A percentile compares a stretch with the other conserved stretches of the same genome.
phyloP scores from a whole-genome alignment of 768 basidiomycete species.

The Tylopilus subfusipes region DNA sequence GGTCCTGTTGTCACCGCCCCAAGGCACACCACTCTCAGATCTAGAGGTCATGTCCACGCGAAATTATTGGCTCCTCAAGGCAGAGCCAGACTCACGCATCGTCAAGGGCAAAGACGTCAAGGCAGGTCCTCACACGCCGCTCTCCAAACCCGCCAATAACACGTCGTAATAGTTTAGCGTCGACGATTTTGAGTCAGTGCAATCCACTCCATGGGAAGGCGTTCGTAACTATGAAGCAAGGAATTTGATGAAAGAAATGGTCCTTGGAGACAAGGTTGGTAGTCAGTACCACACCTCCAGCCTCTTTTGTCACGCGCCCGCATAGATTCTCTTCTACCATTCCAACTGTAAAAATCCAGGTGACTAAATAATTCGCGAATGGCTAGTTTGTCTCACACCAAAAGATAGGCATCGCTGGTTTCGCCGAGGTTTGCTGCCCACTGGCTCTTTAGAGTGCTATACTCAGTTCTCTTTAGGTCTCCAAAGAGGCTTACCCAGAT shows the following conservation, averaged over 20 bases:
- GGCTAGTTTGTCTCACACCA: slow-evolving; percentile 5
- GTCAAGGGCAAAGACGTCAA: slow-evolving; percentile 89
- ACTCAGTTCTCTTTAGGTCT: slow-evolving; percentile 45
- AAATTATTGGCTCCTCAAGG: slow-evolving; percentile 73
- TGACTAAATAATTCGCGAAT: slow-evolving; percentile 26
- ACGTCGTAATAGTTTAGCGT: slow-evolving; percentile 65
- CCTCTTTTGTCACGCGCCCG: not conserved
- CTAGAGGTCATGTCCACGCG: too few species aligned
- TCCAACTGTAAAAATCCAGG: slow-evolving; percentile 84
- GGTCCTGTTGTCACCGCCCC: too few species aligned
- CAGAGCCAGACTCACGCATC: slow-evolving; percentile 79
- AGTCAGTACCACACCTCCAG: slow-evolving; percentile 3
- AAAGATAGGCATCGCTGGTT: slow-evolving; percentile 65
- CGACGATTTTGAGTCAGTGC: slow-evolving; percentile 74
- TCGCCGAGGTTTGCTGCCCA: slow-evolving; percentile 61
- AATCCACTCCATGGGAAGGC: slow-evolving; percentile 82
- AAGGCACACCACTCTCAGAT: too few species aligned
- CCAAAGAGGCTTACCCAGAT: slow-evolving; percentile 86
- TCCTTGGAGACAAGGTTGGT: slow-evolving; percentile 64
- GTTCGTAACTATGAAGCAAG: slow-evolving; percentile 80
- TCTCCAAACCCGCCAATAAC: not conserved
- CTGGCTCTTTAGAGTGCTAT: not conserved
- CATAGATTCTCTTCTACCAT: slow-evolving; percentile 79
- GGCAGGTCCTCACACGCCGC: slow-evolving; percentile 33
- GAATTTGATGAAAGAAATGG: slow-evolving; percentile 83